A percentile compares a stretch with the other conserved stretches of the same genome.
Evolutionary conservation across 106 monocot species (phyloP).

Genomic region (Alisma plantagoaquatica): DNA sequence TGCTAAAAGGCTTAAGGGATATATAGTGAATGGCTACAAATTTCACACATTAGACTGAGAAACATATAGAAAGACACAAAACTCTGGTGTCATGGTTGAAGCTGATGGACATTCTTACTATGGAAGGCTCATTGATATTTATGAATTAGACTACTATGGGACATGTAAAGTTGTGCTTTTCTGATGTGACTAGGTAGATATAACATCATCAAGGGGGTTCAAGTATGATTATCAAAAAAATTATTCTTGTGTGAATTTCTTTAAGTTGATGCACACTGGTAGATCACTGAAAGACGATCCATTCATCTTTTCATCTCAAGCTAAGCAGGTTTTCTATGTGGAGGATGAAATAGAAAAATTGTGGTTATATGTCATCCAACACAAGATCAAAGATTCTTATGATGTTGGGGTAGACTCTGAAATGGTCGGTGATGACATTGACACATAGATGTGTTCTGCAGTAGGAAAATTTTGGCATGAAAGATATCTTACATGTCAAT

Average conservation of each 20-base stretch:
- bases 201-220: not conserved
- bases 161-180: not conserved
- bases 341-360: no score
- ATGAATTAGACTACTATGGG: not conserved
- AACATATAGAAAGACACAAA: not conserved
- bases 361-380: no score
- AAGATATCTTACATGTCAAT: no score
- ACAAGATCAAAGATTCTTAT: no score
- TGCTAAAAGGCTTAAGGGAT: not conserved
- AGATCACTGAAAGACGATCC: not conserved
- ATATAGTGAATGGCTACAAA: not conserved
- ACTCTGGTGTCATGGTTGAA: not conserved
- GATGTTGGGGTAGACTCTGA: no score
- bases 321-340: not conserved
- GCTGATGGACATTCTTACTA: not conserved
- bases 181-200: not conserved
- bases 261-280: not conserved
- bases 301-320: not conserved
- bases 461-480: no score
- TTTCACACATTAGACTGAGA: not conserved
- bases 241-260: not conserved
- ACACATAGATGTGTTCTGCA: no score
- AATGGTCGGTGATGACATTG: no score
- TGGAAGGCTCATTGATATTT: not conserved
- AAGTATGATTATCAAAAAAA: not conserved